Percentiles rank a stretch among this genome's conserved stretches.
Evolutionary conservation across 148 eudicot species (phyloP).

Genomic region (Spergularia marina): DNA sequence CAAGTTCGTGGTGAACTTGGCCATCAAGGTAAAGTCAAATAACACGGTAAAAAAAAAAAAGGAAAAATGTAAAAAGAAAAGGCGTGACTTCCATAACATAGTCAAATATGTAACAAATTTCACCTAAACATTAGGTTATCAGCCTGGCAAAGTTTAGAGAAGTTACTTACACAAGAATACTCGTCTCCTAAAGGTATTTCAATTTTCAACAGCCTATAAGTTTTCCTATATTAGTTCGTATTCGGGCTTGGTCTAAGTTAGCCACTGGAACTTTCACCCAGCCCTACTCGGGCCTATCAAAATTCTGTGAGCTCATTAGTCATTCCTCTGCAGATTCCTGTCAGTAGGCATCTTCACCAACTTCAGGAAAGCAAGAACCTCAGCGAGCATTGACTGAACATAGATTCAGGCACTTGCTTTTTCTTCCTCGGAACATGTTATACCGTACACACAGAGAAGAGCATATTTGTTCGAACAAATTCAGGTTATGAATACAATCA

Average conservation of each 20-base stretch:
- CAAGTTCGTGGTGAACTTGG: no score
- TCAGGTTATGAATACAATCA: slow-evolving; percentile 47
- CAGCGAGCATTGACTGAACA: slow-evolving; percentile 9
- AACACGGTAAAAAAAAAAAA: no score
- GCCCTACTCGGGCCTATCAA: background rate
- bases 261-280: background rate
- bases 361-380: slow-evolving; percentile 19
- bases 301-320: background rate
- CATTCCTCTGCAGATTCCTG: background rate
- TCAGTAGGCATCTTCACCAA: background rate
- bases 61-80: no score
- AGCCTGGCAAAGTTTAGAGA: no score
- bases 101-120: background rate
- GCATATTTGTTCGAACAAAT: background rate
- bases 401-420: background rate
- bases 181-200: background rate
- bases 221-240: background rate
- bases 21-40: no score
- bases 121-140: background rate
- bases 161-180: slow-evolving; percentile 15
- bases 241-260: background rate
- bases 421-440: slow-evolving; percentile 10
- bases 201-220: background rate
- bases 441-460: background rate
- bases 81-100: no score